phyloP scores from a whole-genome alignment of 225 moss, liverwort and hornwort species.

The Anthoceros angustus region DNA sequence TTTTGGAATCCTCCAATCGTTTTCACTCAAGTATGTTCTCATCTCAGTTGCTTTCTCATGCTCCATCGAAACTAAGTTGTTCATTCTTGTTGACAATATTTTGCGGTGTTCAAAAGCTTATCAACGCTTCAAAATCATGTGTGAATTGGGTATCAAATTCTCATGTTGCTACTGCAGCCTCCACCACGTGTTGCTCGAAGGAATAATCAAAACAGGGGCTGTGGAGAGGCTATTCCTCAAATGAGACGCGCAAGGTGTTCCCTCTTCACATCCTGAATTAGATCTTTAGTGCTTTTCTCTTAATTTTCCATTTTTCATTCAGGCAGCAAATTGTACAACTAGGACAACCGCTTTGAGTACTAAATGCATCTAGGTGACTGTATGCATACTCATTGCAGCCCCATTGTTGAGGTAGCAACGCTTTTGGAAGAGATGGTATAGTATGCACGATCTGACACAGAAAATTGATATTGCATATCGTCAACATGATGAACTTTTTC shows the following conservation, averaged over 20 bases:
- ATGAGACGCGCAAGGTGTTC: conserved; percentile 55
- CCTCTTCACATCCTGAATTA: background rate
- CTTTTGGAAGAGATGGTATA: conserved; percentile 88
- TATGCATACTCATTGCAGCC: conserved; percentile 20
- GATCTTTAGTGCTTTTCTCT: too few species aligned
- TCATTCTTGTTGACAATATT: too few species aligned
- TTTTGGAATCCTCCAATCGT: conserved; percentile 75
- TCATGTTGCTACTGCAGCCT: background rate
- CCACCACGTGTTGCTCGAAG: conserved; percentile 5
- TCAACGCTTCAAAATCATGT: too few species aligned
- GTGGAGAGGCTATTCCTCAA: conserved; percentile 25
- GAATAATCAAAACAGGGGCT: conserved; percentile 34
- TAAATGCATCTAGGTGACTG: background rate
- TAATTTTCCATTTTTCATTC: background rate
- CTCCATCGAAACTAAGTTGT: too few species aligned
- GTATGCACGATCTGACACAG: too few species aligned
- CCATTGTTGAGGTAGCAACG: conserved; percentile 63
- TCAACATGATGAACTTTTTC: too few species aligned
- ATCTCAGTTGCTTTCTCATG: background rate
- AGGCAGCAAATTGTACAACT: too few species aligned
- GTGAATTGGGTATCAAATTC: background rate
- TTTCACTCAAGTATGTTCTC: conserved; percentile 27
- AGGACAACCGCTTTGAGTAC: background rate
- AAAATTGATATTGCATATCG: too few species aligned
- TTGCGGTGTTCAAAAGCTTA: too few species aligned